Conservation (phyloP, 1,139 yeast species). For the Magnusiomyces sp. region DNA sequence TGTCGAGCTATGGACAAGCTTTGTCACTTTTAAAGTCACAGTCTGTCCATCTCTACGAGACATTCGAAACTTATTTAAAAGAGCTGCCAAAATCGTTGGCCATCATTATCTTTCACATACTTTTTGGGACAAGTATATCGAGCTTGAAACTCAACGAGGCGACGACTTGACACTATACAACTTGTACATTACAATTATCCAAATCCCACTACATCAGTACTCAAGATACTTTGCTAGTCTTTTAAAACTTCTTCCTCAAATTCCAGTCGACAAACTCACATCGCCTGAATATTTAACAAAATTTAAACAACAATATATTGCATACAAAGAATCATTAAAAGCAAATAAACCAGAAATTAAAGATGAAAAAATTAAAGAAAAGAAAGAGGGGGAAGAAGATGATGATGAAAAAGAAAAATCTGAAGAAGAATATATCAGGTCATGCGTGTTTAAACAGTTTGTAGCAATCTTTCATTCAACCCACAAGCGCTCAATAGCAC, state of each 20-base stretch:
- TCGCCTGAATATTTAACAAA: constrained; percentile 22
- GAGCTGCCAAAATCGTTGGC: constrained; percentile 59
- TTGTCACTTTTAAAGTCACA: constrained; percentile 46
- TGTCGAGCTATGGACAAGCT: constrained; percentile 69
- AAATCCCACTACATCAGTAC: constrained; percentile 71
- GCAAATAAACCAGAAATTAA: constrained; percentile 16
- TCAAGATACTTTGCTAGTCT: constrained; percentile 41
- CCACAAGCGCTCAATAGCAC: constrained; percentile 48
- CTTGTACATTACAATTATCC: constrained; percentile 37
- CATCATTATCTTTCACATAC: constrained; percentile 63
- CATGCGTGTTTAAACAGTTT: no score
- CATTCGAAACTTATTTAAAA: constrained; percentile 39
- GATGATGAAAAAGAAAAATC: constrained; percentile 1
- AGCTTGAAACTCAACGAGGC: constrained; percentile 41
- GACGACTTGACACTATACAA: constrained; percentile 15
- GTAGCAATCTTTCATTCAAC: constrained; percentile 31
- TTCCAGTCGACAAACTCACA: constrained; percentile 23
- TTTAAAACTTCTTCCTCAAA: constrained; percentile 21
- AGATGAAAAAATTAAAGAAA: constrained; percentile 1
- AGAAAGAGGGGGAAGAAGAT: constrained; percentile 4
- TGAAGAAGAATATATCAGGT: constrained; percentile 5
- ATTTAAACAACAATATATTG: constrained; percentile 24
- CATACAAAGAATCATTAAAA: constrained; percentile 4
- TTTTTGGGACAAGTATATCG: constrained; percentile 66
- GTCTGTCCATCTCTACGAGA: constrained; percentile 25